Conservation (phyloP, 2,329 filamentous ascomycete species). For the Pleurostoma richardsiae region DNA sequence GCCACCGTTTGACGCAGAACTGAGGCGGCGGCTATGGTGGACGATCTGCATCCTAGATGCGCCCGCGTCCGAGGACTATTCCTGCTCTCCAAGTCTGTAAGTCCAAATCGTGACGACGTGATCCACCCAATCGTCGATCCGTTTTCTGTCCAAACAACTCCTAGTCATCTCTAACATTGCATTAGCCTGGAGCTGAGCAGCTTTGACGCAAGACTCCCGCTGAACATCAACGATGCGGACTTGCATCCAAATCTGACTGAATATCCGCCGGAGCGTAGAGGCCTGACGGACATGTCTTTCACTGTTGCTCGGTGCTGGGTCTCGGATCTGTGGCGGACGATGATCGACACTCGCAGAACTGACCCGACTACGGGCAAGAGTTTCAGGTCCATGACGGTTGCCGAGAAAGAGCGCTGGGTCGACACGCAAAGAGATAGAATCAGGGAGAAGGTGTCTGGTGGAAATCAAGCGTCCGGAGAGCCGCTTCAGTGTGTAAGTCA, state of each 20-base stretch:
- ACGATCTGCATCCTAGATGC: conserved; percentile 44
- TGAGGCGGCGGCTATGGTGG: conserved; percentile 50
- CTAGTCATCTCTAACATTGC: too few relatives aligned
- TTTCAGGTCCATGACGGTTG: not conserved
- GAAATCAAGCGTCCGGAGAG: too few relatives aligned
- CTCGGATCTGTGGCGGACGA: not conserved
- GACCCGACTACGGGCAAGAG: not conserved
- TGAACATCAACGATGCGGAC: conserved; percentile 51
- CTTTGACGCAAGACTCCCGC: conserved; percentile 31
- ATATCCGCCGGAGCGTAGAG: conserved; percentile 37
- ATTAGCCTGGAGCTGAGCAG: conserved; percentile 26
- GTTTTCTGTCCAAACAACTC: too few relatives aligned
- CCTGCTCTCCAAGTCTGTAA: conserved; percentile 17
- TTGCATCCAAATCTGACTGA: conserved; percentile 41
- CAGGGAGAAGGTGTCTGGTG: too few relatives aligned
- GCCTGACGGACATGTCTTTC: conserved; percentile 56
- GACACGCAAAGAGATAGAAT: too few relatives aligned
- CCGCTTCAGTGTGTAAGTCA: too few relatives aligned
- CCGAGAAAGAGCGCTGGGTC: not conserved
- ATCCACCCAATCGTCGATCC: too few relatives aligned
- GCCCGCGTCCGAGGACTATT: conserved; percentile 3
- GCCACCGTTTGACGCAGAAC: conserved; percentile 46
- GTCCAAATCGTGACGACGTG: conserved; percentile 22
- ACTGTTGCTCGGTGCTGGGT: conserved; percentile 29
- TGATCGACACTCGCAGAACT: not conserved